Conservation (phyloP, 225 moss, liverwort and hornwort species). For the Polytrichum formosum region DNA sequence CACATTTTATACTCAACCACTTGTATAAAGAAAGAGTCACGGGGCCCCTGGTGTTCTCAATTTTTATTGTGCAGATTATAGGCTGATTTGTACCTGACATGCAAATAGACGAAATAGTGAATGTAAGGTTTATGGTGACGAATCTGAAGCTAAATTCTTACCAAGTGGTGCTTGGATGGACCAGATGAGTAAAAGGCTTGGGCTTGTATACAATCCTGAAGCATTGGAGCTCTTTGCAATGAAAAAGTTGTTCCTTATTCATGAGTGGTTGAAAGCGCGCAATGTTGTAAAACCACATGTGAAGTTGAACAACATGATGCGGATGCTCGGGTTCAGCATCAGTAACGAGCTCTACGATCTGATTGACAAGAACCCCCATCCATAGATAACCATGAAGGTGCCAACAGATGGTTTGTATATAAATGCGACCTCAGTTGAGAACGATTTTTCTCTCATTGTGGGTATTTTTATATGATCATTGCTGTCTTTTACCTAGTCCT, state of each 20-base stretch:
- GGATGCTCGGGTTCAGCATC: constrained; percentile 83
- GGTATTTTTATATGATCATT: no score
- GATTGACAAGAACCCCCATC: constrained; percentile 58
- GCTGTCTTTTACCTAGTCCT: no score
- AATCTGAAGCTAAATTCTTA: no score
- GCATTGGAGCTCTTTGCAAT: constrained; percentile 91
- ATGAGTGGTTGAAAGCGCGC: constrained; percentile 73
- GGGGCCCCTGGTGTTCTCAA: no score
- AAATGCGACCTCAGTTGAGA: no score
- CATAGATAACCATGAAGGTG: constrained; percentile 13
- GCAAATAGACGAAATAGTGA: no score
- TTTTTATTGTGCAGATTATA: neutral
- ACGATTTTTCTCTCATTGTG: no score
- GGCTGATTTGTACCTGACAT: neutral
- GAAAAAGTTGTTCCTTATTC: constrained; percentile 80
- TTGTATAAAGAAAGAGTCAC: no score
- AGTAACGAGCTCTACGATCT: constrained; percentile 66
- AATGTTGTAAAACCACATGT: constrained; percentile 58
- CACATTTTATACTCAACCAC: no score
- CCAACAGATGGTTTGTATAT: no score
- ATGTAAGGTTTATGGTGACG: no score
- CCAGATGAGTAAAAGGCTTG: constrained; percentile 90
- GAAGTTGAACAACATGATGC: constrained; percentile 77
- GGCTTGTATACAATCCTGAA: constrained; percentile 94
- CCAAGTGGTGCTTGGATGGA: constrained; percentile 8